Conservation (phyloP, 495 filamentous ascomycete species). For the Penicillium salamii region DNA sequence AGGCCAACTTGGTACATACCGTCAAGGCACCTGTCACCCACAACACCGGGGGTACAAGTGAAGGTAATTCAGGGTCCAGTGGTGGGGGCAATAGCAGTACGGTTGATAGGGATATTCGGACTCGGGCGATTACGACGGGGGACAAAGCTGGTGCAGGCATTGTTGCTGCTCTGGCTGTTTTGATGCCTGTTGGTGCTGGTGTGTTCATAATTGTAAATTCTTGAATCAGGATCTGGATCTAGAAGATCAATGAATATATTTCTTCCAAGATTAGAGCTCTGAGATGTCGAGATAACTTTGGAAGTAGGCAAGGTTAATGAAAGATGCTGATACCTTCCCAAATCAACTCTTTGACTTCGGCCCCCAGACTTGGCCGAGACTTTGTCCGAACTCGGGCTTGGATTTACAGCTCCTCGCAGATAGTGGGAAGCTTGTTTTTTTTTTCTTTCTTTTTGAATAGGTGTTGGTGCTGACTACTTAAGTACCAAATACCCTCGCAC, state of each 20-base stretch:
- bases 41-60: slow-evolving; percentile 64
- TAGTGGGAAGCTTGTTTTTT: no score
- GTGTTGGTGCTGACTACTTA: no score
- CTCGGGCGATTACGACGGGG: slow-evolving; percentile 37
- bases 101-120: slow-evolving; percentile 6
- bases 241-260: neutral
- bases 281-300: no score
- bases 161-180: slow-evolving; percentile 48
- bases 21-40: slow-evolving; percentile 52
- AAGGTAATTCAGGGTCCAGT: slow-evolving; percentile 62
- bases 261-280: neutral
- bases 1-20: slow-evolving; percentile 49
- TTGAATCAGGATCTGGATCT: neutral
- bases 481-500: no score
- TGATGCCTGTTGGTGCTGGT: slow-evolving; percentile 35
- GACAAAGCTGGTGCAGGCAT: slow-evolving; percentile 62
- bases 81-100: neutral
- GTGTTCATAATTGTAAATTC: slow-evolving; percentile 37
- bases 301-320: no score
- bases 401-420: no score
- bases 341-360: no score
- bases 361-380: no score
- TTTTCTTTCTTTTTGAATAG: no score
- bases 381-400: no score
- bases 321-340: no score